Evolutionary conservation across 2,329 filamentous ascomycete genomes (phyloP).

Genomic region (Bimuria novae-zelandiae): DNA sequence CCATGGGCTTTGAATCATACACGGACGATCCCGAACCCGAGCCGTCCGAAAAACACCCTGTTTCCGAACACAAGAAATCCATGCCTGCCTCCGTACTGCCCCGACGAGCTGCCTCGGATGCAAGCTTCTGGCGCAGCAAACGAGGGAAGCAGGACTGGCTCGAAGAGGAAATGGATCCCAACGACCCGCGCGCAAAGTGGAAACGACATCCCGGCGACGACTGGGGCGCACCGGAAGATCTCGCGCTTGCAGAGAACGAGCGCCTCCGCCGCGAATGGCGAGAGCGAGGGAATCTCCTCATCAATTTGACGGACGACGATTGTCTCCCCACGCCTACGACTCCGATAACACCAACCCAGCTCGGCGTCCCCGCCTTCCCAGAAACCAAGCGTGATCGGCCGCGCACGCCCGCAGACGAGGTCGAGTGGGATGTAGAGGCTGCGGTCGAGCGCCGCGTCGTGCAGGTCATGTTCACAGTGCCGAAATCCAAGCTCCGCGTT

Average conservation of each 20-base stretch:
- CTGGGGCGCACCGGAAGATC: slow-evolving; percentile 41
- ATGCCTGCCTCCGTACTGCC: slow-evolving; percentile 35
- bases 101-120: slow-evolving; percentile 51
- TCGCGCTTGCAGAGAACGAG: slow-evolving; percentile 36
- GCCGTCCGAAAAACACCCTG: slow-evolving; percentile 13
- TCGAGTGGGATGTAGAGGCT: slow-evolving; percentile 57
- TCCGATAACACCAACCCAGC: slow-evolving; percentile 28
- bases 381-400: slow-evolving; percentile 23
- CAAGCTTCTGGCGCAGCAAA: slow-evolving; percentile 48
- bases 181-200: slow-evolving; percentile 26
- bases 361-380: slow-evolving; percentile 20
- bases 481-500: slow-evolving; percentile 82
- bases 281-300: slow-evolving; percentile 34
- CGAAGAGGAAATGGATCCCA: slow-evolving; percentile 38
- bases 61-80: slow-evolving; percentile 20
- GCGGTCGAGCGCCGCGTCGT: slow-evolving; percentile 54
- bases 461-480: slow-evolving; percentile 86
- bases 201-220: slow-evolving; percentile 43
- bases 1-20: slow-evolving; percentile 33
- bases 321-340: slow-evolving; percentile 33
- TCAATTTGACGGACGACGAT: slow-evolving; percentile 34
- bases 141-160: slow-evolving; percentile 51
- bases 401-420: slow-evolving; percentile 44
- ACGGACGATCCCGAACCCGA: slow-evolving; percentile 33
- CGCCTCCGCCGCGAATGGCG: slow-evolving; percentile 37